Base-by-base conservation (phyloP, 2,329 filamentous ascomycete genomes). In the Lecanosticta acicola region DNA sequence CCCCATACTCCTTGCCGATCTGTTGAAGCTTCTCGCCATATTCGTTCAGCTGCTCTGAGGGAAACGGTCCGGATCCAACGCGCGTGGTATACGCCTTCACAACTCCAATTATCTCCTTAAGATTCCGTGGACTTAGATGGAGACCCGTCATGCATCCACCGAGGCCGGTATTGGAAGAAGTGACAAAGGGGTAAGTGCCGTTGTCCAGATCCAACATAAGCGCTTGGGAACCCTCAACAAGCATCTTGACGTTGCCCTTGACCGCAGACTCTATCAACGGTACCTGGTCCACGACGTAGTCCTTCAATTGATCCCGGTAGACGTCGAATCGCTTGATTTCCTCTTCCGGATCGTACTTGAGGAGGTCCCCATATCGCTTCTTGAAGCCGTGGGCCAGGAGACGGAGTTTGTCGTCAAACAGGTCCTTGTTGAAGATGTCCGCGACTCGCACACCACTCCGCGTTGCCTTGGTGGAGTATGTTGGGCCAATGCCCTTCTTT, bases 171-270 rank as follows among this genome's bases (percentile, higher is more conserved):
- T 72, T 81, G 46, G 77, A 80, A 35, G 75, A 79, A 41, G 77
- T 80, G 34, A 81, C 78, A 56, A 70, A 78, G 26, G 80, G 80
- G 56, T 82, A 83, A 36, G 78, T 80, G 47, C 76, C 75, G 56
- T 77, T 76, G 60, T 78, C 78, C 47, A 85, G 72, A 60, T 85
- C 82, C 43, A 85, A 70, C 80, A 86, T 83, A 41, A 84, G 70
- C 8, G 79, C 79, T 57, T 84, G 79, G 32, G 81, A 81, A 43
- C 83, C 84, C 67, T 88, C 84, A 9, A 87, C 73, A 2, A 87
- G 71, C 53, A 87, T 81, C 44, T 76, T 76, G 32, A 70, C 71
- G 32, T 79, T 75, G 45, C 70, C 69, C 45, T 77, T 67, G 61
- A 86, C 81, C 1, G 80, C 81, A 8, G 71, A 70, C 46, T 74